Evolutionary conservation across 352 stramenopile genomes (phyloP).

Genomic region (Globisporangium camurandrum): DNA sequence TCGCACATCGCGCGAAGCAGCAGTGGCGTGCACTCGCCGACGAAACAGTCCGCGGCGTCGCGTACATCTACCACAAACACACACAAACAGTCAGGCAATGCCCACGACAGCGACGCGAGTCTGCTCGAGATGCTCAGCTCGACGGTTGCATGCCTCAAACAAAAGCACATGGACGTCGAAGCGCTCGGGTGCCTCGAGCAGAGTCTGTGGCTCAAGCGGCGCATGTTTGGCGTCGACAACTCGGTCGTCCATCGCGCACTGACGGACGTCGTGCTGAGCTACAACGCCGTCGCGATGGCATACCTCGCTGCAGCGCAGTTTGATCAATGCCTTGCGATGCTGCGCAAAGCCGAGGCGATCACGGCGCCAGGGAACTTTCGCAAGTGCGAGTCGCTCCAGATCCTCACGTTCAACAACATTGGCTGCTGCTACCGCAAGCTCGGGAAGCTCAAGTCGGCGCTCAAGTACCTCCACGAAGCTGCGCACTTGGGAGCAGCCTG

Average conservation of each 20-base stretch:
- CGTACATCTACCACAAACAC: no score
- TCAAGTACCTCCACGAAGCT: slow-evolving; percentile 71
- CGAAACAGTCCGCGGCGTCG: not conserved
- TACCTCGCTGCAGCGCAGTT: slow-evolving; percentile 44
- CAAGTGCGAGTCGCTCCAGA: slow-evolving; percentile 56
- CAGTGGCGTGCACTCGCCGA: slow-evolving; percentile 8
- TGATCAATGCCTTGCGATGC: slow-evolving; percentile 57
- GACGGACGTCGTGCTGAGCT: slow-evolving; percentile 59
- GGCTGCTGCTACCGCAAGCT: slow-evolving; percentile 78
- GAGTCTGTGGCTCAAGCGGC: slow-evolving; percentile 61
- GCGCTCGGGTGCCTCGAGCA: slow-evolving; percentile 70
- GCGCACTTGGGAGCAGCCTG: slow-evolving; percentile 48
- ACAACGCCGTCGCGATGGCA: slow-evolving; percentile 76
- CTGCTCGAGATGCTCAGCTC: slow-evolving; percentile 66
- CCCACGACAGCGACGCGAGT: slow-evolving; percentile 56
- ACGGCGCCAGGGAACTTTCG: slow-evolving; percentile 60
- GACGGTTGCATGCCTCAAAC: slow-evolving; percentile 54
- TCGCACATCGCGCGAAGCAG: slow-evolving; percentile 24
- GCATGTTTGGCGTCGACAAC: slow-evolving; percentile 66
- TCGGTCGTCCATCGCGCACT: slow-evolving; percentile 43
- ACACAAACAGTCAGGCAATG: no score
- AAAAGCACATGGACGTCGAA: slow-evolving; percentile 73
- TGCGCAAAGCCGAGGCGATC: slow-evolving; percentile 67
- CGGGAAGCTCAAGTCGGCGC: slow-evolving; percentile 56
- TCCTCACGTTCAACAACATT: slow-evolving; percentile 81